phyloP scores from a whole-genome alignment of 208 protist genomes.

The Phytomonas sp. region DNA sequence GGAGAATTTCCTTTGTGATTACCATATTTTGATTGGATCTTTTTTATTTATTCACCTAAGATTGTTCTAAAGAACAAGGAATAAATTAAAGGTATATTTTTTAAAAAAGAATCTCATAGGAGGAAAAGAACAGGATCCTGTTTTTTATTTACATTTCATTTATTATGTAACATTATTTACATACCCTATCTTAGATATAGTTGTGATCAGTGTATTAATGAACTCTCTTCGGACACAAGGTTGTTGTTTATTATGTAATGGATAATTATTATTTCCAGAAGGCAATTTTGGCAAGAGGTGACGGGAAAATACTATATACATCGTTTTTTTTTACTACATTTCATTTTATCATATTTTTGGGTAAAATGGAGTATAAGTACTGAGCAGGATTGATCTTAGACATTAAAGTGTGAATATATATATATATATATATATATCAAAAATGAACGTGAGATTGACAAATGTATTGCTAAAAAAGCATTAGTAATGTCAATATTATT shows the following conservation, averaged over 20 bases:
- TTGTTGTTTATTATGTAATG: not conserved
- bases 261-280: not conserved
- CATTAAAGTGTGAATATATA: not conserved
- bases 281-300: not conserved
- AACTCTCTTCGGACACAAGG: not conserved
- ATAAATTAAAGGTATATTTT: not conserved
- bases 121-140: not conserved
- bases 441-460: slow-evolving; percentile 9
- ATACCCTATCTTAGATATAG: not conserved
- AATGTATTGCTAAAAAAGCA: slow-evolving; percentile 8
- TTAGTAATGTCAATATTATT: slow-evolving; percentile 8
- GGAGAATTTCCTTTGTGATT: not conserved
- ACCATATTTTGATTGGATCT: not conserved
- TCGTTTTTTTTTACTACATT: not conserved
- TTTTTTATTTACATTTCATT: not conserved
- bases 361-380: slow-evolving; percentile 7
- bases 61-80: not conserved
- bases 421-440: not conserved
- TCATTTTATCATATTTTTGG: slow-evolving; percentile 5
- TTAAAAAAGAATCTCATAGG: not conserved
- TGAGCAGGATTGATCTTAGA: not conserved
- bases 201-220: not conserved
- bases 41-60: not conserved
- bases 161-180: not conserved
- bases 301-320: not conserved